Conservation (phyloP, 768 basidiomycete species). For the Podaxis sp. region DNA sequence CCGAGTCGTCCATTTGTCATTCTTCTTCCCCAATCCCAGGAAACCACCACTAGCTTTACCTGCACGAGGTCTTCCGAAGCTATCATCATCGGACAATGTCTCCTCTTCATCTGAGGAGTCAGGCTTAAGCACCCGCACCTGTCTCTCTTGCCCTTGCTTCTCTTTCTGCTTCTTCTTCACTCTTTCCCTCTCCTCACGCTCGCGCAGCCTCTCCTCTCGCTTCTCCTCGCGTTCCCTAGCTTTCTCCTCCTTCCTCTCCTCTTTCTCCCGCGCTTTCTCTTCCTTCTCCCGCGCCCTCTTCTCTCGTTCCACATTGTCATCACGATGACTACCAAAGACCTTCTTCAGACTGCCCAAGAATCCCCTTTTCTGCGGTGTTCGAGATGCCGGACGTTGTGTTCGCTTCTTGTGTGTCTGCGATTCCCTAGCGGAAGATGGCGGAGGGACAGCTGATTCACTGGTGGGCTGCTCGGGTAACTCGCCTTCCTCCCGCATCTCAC, state of each 20-base stretch:
- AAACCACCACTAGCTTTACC: not conserved
- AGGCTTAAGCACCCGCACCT: not conserved
- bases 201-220: slow-evolving; percentile 2
- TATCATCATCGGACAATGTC: not conserved
- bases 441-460: not conserved
- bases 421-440: not conserved
- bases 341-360: slow-evolving; percentile 45
- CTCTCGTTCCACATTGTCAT: not conserved
- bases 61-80: not conserved
- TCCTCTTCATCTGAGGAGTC: not conserved
- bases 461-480: not conserved
- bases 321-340: slow-evolving; percentile 29
- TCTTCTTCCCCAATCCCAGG: slow-evolving; percentile 2
- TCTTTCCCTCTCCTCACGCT: slow-evolving; percentile 10
- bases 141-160: not conserved
- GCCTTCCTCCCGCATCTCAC: not conserved
- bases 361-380: slow-evolving; percentile 18
- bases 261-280: not conserved
- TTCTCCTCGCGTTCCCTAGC: not conserved
- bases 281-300: slow-evolving; percentile 4
- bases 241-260: not conserved
- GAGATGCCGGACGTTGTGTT: not conserved
- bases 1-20: slow-evolving; percentile 19
- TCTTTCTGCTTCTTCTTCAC: not conserved
- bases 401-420: not conserved